phyloP scores from a whole-genome alignment of 768 basidiomycete genomes.

The Lentinula aciculospora region DNA sequence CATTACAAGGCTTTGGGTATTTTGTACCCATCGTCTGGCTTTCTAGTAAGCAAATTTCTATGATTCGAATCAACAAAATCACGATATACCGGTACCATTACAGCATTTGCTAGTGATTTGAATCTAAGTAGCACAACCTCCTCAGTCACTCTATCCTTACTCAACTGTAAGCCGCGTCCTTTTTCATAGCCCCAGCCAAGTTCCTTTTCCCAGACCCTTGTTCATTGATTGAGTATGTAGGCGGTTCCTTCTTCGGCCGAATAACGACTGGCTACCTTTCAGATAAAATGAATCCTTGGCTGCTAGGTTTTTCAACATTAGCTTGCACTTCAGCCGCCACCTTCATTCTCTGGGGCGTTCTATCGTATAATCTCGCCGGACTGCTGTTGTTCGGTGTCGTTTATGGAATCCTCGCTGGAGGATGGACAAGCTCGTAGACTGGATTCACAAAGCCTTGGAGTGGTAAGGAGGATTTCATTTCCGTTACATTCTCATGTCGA shows the following conservation, averaged over 20 bases:
- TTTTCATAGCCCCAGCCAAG: no score
- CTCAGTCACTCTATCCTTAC: conserved; percentile 15
- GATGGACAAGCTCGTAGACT: conserved; percentile 25
- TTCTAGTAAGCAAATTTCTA: conserved; percentile 14
- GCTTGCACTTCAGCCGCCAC: conserved; percentile 17
- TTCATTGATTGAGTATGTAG: conserved; percentile 6
- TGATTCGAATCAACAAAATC: not conserved
- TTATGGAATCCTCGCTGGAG: conserved; percentile 26
- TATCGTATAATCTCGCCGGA: conserved; percentile 17
- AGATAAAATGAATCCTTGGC: conserved; percentile 19
- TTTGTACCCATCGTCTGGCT: conserved; percentile 22
- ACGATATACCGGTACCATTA: no score
- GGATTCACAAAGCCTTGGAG: conserved; percentile 18
- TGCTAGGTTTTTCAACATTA: conserved; percentile 15
- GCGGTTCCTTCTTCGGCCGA: conserved; percentile 17
- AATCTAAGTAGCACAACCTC: conserved; percentile 12
- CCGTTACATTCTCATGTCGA: not conserved
- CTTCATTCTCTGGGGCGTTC: conserved; percentile 25
- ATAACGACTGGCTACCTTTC: conserved; percentile 18
- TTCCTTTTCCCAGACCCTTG: no score
- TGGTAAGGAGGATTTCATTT: conserved; percentile 10
- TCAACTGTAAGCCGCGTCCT: conserved; percentile 15
- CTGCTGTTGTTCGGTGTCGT: conserved; percentile 20
- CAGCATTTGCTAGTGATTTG: conserved; percentile 19
- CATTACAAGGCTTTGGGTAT: conserved; percentile 21